A percentile compares a stretch with the other conserved stretches of the same genome.
Conservation (phyloP, 202 grass and related monocot species). For the Digitaria exilis region DNA sequence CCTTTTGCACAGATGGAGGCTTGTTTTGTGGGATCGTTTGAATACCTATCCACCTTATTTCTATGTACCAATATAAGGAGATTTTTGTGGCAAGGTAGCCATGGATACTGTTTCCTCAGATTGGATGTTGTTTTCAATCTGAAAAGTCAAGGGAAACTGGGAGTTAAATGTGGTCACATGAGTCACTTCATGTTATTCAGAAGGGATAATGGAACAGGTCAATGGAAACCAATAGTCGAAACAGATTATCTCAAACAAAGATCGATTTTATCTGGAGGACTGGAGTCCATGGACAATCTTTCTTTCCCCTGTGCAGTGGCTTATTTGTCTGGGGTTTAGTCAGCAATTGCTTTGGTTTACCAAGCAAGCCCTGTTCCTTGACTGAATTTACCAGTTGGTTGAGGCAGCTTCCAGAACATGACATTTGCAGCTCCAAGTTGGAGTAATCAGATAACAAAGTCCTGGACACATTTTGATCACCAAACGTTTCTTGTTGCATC, state of each 20-base stretch:
- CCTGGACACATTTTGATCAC: slow-evolving; percentile 3
- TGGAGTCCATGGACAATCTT: not conserved
- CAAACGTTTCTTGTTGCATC: not conserved
- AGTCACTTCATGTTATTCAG: not conserved
- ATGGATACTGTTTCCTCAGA: not conserved
- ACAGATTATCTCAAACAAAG: not conserved
- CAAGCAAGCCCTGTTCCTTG: not conserved
- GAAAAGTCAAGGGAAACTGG: not conserved
- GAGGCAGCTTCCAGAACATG: not conserved
- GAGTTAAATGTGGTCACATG: not conserved
- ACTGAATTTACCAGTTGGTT: not conserved
- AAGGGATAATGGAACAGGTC: not conserved
- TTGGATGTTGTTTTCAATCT: not conserved
- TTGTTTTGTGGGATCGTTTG: not conserved
- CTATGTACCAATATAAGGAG: not conserved
- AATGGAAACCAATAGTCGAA: not conserved
- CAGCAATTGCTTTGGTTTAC: not conserved
- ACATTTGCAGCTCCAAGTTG: not conserved
- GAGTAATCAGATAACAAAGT: not conserved
- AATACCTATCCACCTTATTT: not conserved
- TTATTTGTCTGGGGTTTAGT: not conserved
- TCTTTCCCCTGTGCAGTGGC: not conserved
- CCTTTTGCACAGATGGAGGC: not conserved
- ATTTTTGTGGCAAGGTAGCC: not conserved
- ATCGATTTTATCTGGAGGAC: not conserved